These are phyloP conservation scores for Xylariaceae sp. DNA, from an alignment of 2,329 filamentous ascomycete genomes.

Conservation along the genomic window DNA sequence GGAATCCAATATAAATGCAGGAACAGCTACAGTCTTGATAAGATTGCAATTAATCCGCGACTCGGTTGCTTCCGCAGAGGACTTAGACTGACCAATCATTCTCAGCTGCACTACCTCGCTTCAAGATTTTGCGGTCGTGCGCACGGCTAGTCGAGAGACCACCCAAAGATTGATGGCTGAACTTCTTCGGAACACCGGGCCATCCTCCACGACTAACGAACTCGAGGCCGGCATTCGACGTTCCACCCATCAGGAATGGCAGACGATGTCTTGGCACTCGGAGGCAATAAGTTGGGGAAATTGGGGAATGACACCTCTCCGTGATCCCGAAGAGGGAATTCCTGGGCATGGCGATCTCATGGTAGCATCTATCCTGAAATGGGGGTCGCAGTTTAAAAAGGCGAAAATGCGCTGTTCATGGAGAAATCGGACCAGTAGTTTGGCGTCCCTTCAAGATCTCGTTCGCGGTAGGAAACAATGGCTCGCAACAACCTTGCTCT, in stretches of 20 bases:
- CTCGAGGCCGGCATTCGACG: slow-evolving; percentile 6
- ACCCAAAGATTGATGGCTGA: background rate
- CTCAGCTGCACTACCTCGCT: background rate
- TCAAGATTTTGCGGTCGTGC: too few species aligned
- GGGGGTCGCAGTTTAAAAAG: too few species aligned
- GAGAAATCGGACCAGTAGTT: too few species aligned
- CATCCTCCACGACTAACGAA: slow-evolving; percentile 5
- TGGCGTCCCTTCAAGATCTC: too few species aligned
- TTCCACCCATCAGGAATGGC: slow-evolving; percentile 9
- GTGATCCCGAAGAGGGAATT: background rate
- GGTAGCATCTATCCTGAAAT: too few species aligned
- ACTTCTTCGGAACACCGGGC: slow-evolving; percentile 11
- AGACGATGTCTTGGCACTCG: slow-evolving; percentile 10
- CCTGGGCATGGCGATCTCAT: too few species aligned
- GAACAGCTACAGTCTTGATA: background rate
- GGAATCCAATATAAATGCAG: background rate
- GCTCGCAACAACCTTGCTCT: slow-evolving; percentile 19
- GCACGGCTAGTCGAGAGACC: background rate
- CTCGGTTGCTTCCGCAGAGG: background rate
- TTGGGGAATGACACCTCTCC: slow-evolving; percentile 1
- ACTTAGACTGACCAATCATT: background rate
- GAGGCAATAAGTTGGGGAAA: slow-evolving; percentile 7
- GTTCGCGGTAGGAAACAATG: slow-evolving; percentile 12
- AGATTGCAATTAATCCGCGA: background rate
- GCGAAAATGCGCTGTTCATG: too few species aligned